These are phyloP conservation scores for Trichoderma aggressivum DNA, from an alignment of 2,329 filamentous ascomycete genomes.

Conservation along the genomic window DNA sequence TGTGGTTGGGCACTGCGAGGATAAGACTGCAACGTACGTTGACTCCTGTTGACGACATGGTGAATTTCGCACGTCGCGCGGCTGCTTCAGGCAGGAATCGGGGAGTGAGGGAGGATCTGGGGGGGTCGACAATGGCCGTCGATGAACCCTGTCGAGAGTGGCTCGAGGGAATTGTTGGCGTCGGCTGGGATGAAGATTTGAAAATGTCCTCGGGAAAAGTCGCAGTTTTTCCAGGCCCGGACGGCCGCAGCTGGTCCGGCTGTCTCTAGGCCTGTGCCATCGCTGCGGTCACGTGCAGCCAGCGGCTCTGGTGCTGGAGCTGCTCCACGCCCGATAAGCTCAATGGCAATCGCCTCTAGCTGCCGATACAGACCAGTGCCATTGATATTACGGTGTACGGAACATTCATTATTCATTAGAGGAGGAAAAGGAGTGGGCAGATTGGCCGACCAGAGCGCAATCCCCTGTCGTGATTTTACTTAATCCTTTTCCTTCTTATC, in stretches of 20 bases:
- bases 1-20: slow-evolving; percentile 16
- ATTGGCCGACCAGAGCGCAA: not conserved
- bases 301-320: not conserved
- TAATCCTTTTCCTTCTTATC: not conserved
- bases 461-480: not conserved
- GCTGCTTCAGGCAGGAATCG: slow-evolving; percentile 37
- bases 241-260: slow-evolving; percentile 34
- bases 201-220: slow-evolving; percentile 46
- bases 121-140: slow-evolving; percentile 40
- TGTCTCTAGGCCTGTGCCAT: not conserved
- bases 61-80: slow-evolving; percentile 42
- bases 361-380: not conserved
- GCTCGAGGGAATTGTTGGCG: slow-evolving; percentile 40
- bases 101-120: slow-evolving; percentile 34
- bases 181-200: slow-evolving; percentile 41
- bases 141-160: slow-evolving; percentile 43
- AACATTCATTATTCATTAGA: slow-evolving; percentile 1
- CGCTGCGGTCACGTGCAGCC: slow-evolving; percentile 13
- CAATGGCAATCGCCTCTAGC: slow-evolving; percentile 1
- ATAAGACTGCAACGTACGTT: slow-evolving; percentile 50
- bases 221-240: slow-evolving; percentile 41
- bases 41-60: slow-evolving; percentile 67
- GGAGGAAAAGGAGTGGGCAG: slow-evolving; percentile 3
- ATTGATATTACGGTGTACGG: slow-evolving; percentile 1
- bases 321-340: slow-evolving; percentile 16